Percentiles rank a stretch among this genome's conserved stretches.
Evolutionary conservation across 371 early-diverging fungal genomes (phyloP).

Genomic region (Fennellomyces sp.): DNA sequence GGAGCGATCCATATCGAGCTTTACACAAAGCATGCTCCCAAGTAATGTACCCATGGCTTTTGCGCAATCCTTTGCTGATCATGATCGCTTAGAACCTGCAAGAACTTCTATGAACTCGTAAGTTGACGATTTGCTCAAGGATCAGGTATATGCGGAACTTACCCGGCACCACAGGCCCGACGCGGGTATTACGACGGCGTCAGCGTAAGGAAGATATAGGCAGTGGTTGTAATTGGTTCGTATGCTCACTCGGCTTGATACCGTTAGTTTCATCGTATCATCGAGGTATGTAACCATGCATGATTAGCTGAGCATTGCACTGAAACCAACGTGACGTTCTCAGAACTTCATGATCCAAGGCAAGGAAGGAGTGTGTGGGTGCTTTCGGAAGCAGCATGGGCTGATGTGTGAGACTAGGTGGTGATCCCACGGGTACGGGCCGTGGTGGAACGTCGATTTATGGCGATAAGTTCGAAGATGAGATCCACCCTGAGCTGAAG

Average conservation of each 20-base stretch:
- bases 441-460: constrained; percentile 73
- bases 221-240: too few relatives aligned
- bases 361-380: background rate
- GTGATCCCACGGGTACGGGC: constrained; percentile 66
- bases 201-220: too few relatives aligned
- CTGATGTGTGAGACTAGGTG: constrained; percentile 22
- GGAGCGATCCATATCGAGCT: constrained; percentile 70
- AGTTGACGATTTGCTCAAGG: background rate
- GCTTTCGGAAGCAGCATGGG: background rate
- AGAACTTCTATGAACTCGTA: constrained; percentile 80
- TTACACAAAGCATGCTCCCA: constrained; percentile 76
- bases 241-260: background rate
- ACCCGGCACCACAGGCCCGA: constrained; percentile 45
- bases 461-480: constrained; percentile 79
- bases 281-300: constrained; percentile 48
- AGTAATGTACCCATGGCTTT: too few relatives aligned
- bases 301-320: too few relatives aligned
- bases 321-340: background rate
- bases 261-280: constrained; percentile 85
- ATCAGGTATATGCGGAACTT: background rate
- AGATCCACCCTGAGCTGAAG: constrained; percentile 69
- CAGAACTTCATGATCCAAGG: constrained; percentile 88
- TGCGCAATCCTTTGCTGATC: too few relatives aligned
- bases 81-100: constrained; percentile 65
- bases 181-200: constrained; percentile 71